Conservation (phyloP, 1,284 basidiomycete species). For the Boletus semigastroideus region DNA sequence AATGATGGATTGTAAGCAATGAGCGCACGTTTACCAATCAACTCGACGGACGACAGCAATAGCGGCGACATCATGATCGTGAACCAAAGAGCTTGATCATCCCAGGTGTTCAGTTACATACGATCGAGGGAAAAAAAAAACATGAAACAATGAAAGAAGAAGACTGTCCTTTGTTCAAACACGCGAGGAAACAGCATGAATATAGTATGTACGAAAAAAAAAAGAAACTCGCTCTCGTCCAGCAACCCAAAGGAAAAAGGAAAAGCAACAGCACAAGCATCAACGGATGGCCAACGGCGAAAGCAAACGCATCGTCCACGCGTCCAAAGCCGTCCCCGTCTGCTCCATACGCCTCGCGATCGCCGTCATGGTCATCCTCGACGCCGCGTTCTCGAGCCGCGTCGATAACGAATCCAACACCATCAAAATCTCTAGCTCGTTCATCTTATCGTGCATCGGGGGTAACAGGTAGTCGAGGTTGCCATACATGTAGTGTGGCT, state of each 20-base stretch:
- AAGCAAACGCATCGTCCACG: conserved; percentile 46
- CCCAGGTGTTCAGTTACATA: too few species aligned
- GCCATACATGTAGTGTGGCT: conserved; percentile 46
- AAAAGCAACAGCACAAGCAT: not conserved
- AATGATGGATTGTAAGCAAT: too few species aligned
- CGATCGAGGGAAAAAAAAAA: too few species aligned
- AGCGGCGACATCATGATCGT: too few species aligned
- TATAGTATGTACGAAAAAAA: too few species aligned
- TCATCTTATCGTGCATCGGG: conserved; percentile 67
- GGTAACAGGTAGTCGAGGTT: conserved; percentile 73
- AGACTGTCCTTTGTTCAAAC: too few species aligned
- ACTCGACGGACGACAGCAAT: too few species aligned
- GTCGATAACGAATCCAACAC: conserved; percentile 75
- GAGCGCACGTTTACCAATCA: too few species aligned
- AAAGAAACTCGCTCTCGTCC: too few species aligned
- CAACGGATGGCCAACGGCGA: conserved; percentile 29
- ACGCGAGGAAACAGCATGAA: too few species aligned
- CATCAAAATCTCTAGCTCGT: conserved; percentile 73
- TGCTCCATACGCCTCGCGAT: conserved; percentile 28
- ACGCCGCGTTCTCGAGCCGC: conserved; percentile 81
- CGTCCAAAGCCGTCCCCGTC: conserved; percentile 40
- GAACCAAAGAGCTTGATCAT: too few species aligned
- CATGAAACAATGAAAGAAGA: too few species aligned
- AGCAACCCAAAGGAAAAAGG: not conserved
- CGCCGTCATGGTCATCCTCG: conserved; percentile 47